A percentile compares a stretch with the other conserved stretches of the same genome.
Evolutionary conservation across 2,329 filamentous ascomycete genomes (phyloP).

Genomic region (Aureobasidium uvarum): DNA sequence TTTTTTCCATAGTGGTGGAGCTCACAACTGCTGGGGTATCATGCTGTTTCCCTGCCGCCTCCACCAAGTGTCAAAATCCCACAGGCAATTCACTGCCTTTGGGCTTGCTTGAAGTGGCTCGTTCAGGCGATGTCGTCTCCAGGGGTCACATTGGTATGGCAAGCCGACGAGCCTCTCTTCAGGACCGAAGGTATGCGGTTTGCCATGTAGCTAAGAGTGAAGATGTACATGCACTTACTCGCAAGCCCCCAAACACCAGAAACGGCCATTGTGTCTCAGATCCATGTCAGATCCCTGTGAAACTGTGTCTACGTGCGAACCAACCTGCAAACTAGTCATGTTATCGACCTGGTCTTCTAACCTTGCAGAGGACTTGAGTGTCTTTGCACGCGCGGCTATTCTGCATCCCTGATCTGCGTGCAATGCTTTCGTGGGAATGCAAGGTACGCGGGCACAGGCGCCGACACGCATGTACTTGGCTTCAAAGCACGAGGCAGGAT

Average conservation of each 20-base stretch:
- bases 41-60: not conserved
- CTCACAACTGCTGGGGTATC: not conserved
- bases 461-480: not conserved
- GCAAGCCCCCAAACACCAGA: not conserved
- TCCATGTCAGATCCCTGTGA: not conserved
- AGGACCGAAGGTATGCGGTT: not conserved
- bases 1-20: not conserved
- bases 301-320: not conserved
- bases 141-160: not conserved
- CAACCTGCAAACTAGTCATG: not conserved
- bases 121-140: not conserved
- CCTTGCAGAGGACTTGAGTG: not conserved
- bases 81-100: not conserved
- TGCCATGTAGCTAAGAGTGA: not conserved
- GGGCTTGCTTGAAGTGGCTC: not conserved
- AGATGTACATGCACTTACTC: not conserved
- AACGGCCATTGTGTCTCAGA: not conserved
- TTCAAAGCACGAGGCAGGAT: not conserved
- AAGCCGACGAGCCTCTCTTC: not conserved
- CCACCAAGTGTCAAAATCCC: not conserved
- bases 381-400: not conserved
- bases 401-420: not conserved
- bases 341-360: not conserved
- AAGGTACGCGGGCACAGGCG: not conserved
- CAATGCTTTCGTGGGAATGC: not conserved